phyloP scores from a whole-genome alignment of 352 stramenopile species.

The Phytophthora tubulina region DNA sequence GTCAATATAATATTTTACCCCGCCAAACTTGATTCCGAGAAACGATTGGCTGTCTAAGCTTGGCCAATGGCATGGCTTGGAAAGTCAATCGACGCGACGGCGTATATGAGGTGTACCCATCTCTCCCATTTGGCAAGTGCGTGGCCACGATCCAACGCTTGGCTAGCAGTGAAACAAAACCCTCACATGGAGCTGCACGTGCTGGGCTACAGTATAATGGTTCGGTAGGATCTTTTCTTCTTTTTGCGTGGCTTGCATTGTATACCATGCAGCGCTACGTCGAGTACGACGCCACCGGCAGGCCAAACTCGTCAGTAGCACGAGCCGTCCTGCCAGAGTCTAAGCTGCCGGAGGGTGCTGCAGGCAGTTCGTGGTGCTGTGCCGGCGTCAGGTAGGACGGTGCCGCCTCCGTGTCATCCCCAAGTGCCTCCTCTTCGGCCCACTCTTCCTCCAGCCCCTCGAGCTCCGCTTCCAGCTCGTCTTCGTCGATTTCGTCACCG shows the following conservation, averaged over 20 bases:
- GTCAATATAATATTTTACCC: background rate
- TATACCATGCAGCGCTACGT: slow-evolving; percentile 17
- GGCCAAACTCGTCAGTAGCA: slow-evolving; percentile 78
- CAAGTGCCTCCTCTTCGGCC: slow-evolving; percentile 72
- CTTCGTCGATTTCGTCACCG: slow-evolving; percentile 95
- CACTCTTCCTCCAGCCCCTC: slow-evolving; percentile 95
- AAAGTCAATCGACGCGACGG: slow-evolving; percentile 3
- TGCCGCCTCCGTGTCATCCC: slow-evolving; percentile 51
- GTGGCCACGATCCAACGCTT: slow-evolving; percentile 8
- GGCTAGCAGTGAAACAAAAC: background rate
- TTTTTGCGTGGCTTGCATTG: background rate
- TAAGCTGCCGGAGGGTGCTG: slow-evolving; percentile 58
- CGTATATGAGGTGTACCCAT: slow-evolving; percentile 32
- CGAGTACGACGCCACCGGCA: slow-evolving; percentile 62
- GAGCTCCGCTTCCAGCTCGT: slow-evolving; percentile 95
- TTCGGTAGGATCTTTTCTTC: background rate
- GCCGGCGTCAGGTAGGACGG: slow-evolving; percentile 73
- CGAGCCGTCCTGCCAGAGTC: slow-evolving; percentile 40
- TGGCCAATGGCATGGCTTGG: slow-evolving; percentile 20
- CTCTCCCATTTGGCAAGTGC: slow-evolving; percentile 35
- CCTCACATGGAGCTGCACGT: background rate
- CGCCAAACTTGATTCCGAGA: slow-evolving; percentile 23
- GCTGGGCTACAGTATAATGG: background rate
- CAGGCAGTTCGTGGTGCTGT: slow-evolving; percentile 66
- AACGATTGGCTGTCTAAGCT: slow-evolving; percentile 46